These are phyloP conservation scores for Schoenoplectus tabernaemontani DNA, from an alignment of 202 grass and related monocot genomes.

Conservation along the genomic window DNA sequence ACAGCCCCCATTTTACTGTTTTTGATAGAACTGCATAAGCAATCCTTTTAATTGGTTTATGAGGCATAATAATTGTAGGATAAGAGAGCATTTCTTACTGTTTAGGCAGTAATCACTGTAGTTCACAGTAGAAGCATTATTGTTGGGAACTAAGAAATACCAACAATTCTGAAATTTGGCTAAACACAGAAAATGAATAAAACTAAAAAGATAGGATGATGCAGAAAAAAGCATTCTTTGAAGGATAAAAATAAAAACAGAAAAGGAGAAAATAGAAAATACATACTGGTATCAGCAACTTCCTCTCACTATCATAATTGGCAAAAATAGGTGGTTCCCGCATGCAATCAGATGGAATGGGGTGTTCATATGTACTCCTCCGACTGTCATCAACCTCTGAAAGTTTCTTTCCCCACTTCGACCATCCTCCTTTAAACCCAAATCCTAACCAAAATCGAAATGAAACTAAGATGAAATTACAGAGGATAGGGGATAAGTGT, in stretches of 20 bases:
- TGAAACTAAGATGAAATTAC: not conserved
- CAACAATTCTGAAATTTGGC: not conserved
- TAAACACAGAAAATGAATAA: not conserved
- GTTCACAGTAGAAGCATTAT: not conserved
- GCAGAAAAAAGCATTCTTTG: not conserved
- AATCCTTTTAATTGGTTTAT: not conserved
- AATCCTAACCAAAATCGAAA: slow-evolving; percentile 36
- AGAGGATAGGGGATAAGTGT: too few relatives aligned
- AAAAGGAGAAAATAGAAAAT: not conserved
- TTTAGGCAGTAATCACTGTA: not conserved
- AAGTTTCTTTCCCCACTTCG: slow-evolving; percentile 49
- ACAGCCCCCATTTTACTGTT: not conserved
- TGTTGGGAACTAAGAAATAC: not conserved
- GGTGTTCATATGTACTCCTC: slow-evolving; percentile 58
- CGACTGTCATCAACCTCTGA: slow-evolving; percentile 57
- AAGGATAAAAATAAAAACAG: not conserved
- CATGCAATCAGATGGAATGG: slow-evolving; percentile 38
- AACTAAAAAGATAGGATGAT: too few relatives aligned
- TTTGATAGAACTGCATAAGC: not conserved
- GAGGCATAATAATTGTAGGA: not conserved
- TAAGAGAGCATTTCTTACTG: not conserved
- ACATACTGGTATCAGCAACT: slow-evolving; percentile 74
- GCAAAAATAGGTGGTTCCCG: slow-evolving; percentile 44
- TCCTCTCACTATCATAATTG: slow-evolving; percentile 44
- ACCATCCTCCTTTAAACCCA: slow-evolving; percentile 29